These are phyloP conservation scores for Cryptomeria japonica DNA, from an alignment of 75 land plant genomes.

Conservation along the genomic window DNA sequence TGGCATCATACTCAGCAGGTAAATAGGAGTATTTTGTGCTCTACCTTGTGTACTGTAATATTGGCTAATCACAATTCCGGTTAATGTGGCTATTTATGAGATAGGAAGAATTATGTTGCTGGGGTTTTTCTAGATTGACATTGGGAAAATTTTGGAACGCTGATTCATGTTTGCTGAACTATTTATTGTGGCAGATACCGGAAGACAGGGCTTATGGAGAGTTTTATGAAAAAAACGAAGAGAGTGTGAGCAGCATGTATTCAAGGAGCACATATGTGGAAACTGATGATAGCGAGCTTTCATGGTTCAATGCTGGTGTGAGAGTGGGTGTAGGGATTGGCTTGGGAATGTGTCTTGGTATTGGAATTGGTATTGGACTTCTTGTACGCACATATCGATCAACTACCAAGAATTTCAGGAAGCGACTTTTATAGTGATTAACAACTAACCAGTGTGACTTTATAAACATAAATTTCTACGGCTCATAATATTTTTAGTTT, in stretches of 20 bases:
- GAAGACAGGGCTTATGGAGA: constrained; percentile 15
- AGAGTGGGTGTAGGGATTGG: constrained; percentile 87
- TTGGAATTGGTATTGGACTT: constrained; percentile 80
- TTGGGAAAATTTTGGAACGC: too few relatives aligned
- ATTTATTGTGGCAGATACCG: constrained; percentile 7
- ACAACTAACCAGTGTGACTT: background rate
- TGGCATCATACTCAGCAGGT: background rate
- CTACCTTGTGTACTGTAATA: background rate
- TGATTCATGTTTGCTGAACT: background rate
- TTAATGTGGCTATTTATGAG: background rate
- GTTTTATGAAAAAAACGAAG: constrained; percentile 6
- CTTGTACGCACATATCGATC: constrained; percentile 68
- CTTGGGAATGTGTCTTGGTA: constrained; percentile 75
- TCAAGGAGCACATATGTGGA: too few relatives aligned
- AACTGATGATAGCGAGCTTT: constrained; percentile 40
- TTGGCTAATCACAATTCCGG: background rate
- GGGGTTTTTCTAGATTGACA: background rate
- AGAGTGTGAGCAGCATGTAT: constrained; percentile 16
- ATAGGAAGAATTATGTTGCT: background rate
- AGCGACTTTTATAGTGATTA: constrained; percentile 19
- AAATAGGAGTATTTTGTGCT: background rate
- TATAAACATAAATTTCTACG: too few relatives aligned
- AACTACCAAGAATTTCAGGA: constrained; percentile 54
- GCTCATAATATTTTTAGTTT: too few relatives aligned
- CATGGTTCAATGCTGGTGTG: constrained; percentile 91